Conservation (phyloP, 2,329 filamentous ascomycete genomes). For the Fonsecaea multimorphosa region DNA sequence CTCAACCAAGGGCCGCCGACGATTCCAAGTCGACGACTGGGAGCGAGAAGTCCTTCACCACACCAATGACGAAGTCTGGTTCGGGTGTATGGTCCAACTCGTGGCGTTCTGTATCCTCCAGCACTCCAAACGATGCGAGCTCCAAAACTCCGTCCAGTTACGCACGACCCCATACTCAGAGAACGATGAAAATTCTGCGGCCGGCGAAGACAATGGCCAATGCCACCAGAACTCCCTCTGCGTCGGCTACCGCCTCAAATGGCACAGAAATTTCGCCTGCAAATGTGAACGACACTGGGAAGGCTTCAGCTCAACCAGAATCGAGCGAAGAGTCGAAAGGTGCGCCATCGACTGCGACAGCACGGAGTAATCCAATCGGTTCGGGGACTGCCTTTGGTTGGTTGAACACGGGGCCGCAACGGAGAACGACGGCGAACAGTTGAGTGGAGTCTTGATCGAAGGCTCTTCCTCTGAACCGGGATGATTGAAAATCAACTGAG, state of each 20-base stretch:
- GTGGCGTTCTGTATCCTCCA: constrained; percentile 35
- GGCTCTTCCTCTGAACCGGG: background rate
- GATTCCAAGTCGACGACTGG: constrained; percentile 42
- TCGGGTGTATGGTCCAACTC: constrained; percentile 40
- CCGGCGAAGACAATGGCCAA: constrained; percentile 67
- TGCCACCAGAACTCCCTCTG: constrained; percentile 50
- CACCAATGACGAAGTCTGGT: constrained; percentile 37
- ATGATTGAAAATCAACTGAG: background rate
- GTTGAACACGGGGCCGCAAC: constrained; percentile 66
- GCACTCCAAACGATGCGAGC: constrained; percentile 23
- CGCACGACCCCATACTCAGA: constrained; percentile 44
- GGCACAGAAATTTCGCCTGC: constrained; percentile 32
- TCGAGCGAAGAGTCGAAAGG: constrained; percentile 22
- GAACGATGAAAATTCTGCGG: constrained; percentile 89
- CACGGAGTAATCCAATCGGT: constrained; percentile 78
- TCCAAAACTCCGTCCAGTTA: constrained; percentile 35
- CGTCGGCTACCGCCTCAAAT: constrained; percentile 37
- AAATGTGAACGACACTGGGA: constrained; percentile 20
- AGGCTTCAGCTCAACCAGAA: constrained; percentile 19
- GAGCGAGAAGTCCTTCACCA: constrained; percentile 42
- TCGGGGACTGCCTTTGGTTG: constrained; percentile 94
- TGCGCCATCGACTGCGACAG: constrained; percentile 38
- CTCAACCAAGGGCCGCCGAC: constrained; percentile 27
- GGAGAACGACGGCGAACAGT: constrained; percentile 37
- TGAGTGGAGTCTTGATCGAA: constrained; percentile 1